Base-by-base conservation (phyloP, 1,139 yeast genomes). In the Kodamaea ohmeri region DNA sequence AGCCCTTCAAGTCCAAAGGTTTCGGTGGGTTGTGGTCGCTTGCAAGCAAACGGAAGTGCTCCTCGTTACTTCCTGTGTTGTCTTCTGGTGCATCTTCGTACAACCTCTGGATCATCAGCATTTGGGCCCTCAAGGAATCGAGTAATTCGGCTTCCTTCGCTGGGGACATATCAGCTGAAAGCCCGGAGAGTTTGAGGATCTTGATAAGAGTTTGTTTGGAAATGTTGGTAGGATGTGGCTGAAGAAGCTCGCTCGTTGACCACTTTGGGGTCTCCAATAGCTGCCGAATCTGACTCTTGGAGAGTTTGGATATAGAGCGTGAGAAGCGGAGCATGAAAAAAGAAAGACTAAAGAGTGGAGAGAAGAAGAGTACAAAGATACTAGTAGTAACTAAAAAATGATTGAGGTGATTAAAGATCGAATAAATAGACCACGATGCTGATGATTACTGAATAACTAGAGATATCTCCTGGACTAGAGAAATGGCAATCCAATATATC, bases 141-240 rank as follows among this genome's bases (percentile, higher is more conserved):
- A 58, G 54, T 11, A 71, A 51, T 25, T 47, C 50, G 16, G 52
- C 48, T 17, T 62, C 55, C 18, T 60, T 50, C 18, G 58, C 59
- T 1, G 43, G 39, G 4, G 51, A 34, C 11, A 53, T 36, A 18
- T 59, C 46, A 16, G 54, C 50, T 15, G 65, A 58, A 5, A 78
- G 49, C 0, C 82, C 83, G 0, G 80, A 74, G 18, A 75, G 45
- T 39, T 59, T 57, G 28, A 75, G 53, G 47, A 76, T 53, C 46
- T 64, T 66, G 14, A 46, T 39, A 12, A 66, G 52, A 0, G 50
- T 47, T 7, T 42, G 40, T 4, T 52, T 34, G 33, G 52, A 52
- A 8, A 62, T 53, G 12, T 40, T 36, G 17, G 41, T 36, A 9
- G 43, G 41, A 19, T 42, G 44, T 13, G 36, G 35, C 15, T 50